Evolutionary conservation across 208 protist species (phyloP).

Genomic region (Endotrypanum monterogeii): DNA sequence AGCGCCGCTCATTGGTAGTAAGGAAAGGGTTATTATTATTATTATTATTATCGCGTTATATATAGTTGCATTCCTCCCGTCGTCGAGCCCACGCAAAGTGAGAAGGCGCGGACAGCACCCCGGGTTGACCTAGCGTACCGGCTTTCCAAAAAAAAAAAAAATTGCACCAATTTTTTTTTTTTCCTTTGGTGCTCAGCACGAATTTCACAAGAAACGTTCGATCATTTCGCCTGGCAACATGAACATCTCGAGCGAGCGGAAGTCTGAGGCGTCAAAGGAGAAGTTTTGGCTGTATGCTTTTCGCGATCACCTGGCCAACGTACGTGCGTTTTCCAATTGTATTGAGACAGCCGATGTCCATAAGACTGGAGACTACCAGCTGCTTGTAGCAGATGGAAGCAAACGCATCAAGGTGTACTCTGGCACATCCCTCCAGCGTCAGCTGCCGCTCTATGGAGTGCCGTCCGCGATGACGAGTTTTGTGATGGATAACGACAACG

Average conservation of each 20-base stretch:
- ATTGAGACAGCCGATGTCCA: slow-evolving; percentile 85
- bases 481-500: slow-evolving; percentile 66
- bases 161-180: background rate
- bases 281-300: slow-evolving; percentile 94
- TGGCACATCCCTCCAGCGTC: slow-evolving; percentile 79
- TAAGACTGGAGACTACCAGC: slow-evolving; percentile 94
- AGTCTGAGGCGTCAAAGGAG: slow-evolving; percentile 17
- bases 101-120: background rate
- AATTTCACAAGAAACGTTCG: background rate
- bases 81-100: background rate
- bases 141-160: background rate
- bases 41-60: too few species aligned
- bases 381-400: slow-evolving; percentile 87
- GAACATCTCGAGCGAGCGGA: background rate
- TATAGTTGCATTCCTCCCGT: background rate
- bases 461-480: slow-evolving; percentile 86
- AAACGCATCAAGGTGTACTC: slow-evolving; percentile 83
- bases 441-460: slow-evolving; percentile 83
- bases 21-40: background rate
- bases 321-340: slow-evolving; percentile 74
- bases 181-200: background rate
- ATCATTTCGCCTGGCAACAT: background rate
- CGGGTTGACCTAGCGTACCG: background rate
- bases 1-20: background rate
- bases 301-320: slow-evolving; percentile 85